These are phyloP conservation scores for Monilinia polystroma DNA, from an alignment of 2,329 filamentous ascomycete genomes.

Conservation along the genomic window DNA sequence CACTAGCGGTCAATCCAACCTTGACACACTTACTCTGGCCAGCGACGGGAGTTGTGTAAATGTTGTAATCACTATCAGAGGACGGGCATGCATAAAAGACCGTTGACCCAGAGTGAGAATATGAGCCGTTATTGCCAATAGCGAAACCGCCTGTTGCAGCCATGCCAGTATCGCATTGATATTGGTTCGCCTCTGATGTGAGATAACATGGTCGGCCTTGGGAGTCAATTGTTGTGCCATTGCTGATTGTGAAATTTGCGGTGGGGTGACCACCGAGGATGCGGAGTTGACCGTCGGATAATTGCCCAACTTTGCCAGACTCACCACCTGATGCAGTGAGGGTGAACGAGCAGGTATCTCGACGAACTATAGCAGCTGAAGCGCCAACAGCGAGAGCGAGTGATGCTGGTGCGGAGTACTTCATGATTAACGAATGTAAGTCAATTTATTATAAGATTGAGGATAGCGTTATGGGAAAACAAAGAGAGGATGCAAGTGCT, in stretches of 20 bases:
- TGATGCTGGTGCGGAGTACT: slow-evolving; percentile 12
- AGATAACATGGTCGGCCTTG: slow-evolving; percentile 58
- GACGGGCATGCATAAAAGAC: slow-evolving; percentile 62
- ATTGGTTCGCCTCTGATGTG: slow-evolving; percentile 28
- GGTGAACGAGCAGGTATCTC: slow-evolving; percentile 50
- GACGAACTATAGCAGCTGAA: slow-evolving; percentile 5
- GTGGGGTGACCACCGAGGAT: slow-evolving; percentile 51
- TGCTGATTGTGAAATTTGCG: slow-evolving; percentile 55
- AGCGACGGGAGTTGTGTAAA: slow-evolving; percentile 49
- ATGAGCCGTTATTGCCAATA: slow-evolving; percentile 49
- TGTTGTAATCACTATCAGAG: slow-evolving; percentile 53
- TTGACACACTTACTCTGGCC: slow-evolving; percentile 50
- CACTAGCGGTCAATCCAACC: slow-evolving; percentile 48
- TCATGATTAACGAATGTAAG: slow-evolving; percentile 16
- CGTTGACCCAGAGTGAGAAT: slow-evolving; percentile 50
- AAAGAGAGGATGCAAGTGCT: background rate
- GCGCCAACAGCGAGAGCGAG: background rate
- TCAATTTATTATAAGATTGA: background rate
- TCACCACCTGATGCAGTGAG: slow-evolving; percentile 50
- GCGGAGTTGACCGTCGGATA: slow-evolving; percentile 61
- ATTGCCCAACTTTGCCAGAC: slow-evolving; percentile 57
- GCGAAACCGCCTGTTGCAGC: slow-evolving; percentile 54
- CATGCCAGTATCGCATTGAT: slow-evolving; percentile 51
- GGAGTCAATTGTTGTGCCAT: slow-evolving; percentile 54
- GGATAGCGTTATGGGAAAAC: background rate